Evolutionary conservation across 768 basidiomycete genomes (phyloP).

Genomic region (Ephemerocybe angulata): DNA sequence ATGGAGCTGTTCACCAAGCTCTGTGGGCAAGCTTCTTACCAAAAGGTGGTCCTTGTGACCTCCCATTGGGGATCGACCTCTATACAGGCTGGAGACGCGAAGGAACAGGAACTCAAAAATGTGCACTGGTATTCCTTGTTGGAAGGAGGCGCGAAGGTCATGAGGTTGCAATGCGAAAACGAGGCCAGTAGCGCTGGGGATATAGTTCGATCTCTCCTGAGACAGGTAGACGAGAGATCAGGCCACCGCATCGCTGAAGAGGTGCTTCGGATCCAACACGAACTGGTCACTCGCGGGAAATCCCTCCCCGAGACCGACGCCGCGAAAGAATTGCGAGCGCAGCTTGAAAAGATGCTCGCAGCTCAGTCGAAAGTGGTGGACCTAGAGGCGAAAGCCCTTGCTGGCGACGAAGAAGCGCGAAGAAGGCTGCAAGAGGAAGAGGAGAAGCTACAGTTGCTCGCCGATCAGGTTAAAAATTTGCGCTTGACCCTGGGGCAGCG

Average conservation of each 20-base stretch:
- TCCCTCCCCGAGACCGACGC: not conserved
- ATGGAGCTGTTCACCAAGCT: constrained; percentile 31
- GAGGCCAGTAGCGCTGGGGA: not conserved
- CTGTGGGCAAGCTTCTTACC: constrained; percentile 27
- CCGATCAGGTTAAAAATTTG: not conserved
- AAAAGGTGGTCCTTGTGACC: constrained; percentile 31
- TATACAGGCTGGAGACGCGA: not conserved
- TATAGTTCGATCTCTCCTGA: not conserved
- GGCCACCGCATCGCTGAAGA: not conserved
- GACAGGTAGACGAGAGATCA: not conserved
- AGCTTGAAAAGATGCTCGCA: constrained; percentile 27
- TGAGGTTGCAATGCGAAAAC: constrained; percentile 8
- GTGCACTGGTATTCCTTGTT: constrained; percentile 15
- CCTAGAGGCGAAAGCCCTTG: not conserved
- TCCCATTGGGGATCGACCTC: constrained; percentile 29
- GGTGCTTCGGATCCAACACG: not conserved
- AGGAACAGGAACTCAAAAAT: constrained; percentile 22
- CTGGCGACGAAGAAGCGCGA: not conserved
- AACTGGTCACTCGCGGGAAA: not conserved
- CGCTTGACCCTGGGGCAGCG: no score
- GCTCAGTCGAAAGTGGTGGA: not conserved
- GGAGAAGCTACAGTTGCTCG: not conserved
- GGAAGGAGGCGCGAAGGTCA: constrained; percentile 3
- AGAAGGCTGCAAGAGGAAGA: not conserved
- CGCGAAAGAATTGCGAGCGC: not conserved